Base-by-base conservation (phyloP, 2,329 filamentous ascomycete genomes). In the Falciphora oryzae region DNA sequence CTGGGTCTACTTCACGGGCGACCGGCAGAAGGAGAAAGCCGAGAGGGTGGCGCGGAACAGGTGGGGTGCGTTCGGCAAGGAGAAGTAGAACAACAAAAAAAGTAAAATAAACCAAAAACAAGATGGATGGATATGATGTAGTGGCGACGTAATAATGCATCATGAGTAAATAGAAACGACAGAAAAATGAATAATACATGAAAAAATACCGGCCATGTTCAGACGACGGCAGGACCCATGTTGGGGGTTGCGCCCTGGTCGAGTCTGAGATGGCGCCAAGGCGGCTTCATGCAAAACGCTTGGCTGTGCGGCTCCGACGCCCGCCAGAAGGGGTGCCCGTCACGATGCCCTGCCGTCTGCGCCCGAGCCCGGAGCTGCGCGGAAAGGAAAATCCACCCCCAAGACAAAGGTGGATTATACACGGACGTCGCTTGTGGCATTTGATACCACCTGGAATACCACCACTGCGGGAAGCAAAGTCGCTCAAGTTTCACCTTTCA, bases 1-100 rank as follows among this genome's bases (percentile, higher is more conserved):
- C 2, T 84, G 79, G 75, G 81, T 80, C 2, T 87, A 86, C 65
- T 75, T 79, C 18, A 80, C 73, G 14, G 83, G 83, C 0, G 78
- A 85, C 67, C 78, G 82, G 57, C 76, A 79, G 67, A 75, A 70
- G 64, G 85, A 87, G 71, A 79, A 79, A 64, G 73, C 75, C 68
- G 80, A 79, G 69, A 76, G 85, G 65, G 70, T 71, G 65, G 77
- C 80, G 62, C 77, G 83, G 64, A 82, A 85, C 59, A 75, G 82
- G 38, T 87, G 84, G 84, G 81, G 75, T 10, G 68, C 76, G 22
- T 53, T n/a, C 14, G 22, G 18, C 6, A 53, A 18, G 44, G 44
- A 53, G 7, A 44, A 22, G 18, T 44, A 32, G 6, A 18, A 61
- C 8, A 8, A 8, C n/a, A 22, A 16, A 18, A 22, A 28, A 28